Conservation (phyloP, 768 basidiomycete genomes). For the Mycena vitilis region DNA sequence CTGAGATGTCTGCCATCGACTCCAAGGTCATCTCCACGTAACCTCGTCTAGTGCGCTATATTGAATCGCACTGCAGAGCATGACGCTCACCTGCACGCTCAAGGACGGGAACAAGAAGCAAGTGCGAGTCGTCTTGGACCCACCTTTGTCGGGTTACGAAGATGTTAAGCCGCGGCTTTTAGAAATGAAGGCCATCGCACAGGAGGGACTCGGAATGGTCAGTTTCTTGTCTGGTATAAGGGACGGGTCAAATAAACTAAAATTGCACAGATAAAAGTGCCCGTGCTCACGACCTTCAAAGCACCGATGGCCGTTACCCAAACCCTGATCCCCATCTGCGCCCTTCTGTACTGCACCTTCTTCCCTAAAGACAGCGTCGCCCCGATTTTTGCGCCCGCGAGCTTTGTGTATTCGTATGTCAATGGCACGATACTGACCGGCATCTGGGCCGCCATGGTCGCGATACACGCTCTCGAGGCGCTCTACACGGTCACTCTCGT, state of each 20-base stretch:
- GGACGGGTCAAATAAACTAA: background rate
- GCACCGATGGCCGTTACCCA: constrained; percentile 50
- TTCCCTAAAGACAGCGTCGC: constrained; percentile 37
- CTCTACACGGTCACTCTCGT: constrained; percentile 59
- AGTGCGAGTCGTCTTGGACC: constrained; percentile 71
- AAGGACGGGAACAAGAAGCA: constrained; percentile 60
- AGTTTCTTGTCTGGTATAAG: constrained; percentile 36
- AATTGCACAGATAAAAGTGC: constrained; percentile 64
- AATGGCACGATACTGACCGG: constrained; percentile 44
- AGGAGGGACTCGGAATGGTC: constrained; percentile 86
- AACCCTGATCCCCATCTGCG: constrained; percentile 45
- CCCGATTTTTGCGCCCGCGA: constrained; percentile 47
- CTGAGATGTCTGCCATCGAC: constrained; percentile 78
- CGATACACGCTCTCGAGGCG: constrained; percentile 58
- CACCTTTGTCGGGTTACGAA: constrained; percentile 79
- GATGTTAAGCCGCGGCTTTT: constrained; percentile 86
- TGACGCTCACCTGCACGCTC: constrained; percentile 74
- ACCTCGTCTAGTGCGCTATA: background rate
- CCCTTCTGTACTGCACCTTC: constrained; percentile 42
- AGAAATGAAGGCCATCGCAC: constrained; percentile 83
- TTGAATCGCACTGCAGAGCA: constrained; percentile 57
- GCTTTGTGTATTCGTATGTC: constrained; percentile 44
- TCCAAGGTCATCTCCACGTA: constrained; percentile 57
- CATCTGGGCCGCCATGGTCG: constrained; percentile 44
- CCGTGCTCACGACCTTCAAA: constrained; percentile 68